phyloP scores from a whole-genome alignment of 1,284 basidiomycete species.

The Kalmanozyma brasiliensis region DNA sequence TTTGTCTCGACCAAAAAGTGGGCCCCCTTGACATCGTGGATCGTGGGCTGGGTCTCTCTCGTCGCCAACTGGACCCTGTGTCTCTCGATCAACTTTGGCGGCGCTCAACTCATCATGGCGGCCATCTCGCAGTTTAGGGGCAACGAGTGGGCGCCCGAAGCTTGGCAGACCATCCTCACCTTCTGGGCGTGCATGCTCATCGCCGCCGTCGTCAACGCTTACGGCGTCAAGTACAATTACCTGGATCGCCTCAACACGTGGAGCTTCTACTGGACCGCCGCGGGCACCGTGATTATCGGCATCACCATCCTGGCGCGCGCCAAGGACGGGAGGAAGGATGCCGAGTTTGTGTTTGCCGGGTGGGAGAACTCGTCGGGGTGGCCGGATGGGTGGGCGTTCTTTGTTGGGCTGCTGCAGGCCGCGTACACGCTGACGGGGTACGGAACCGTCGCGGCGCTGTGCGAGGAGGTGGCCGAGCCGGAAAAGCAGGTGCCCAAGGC shows the following conservation, averaged over 20 bases:
- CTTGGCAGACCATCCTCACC: conserved; percentile 67
- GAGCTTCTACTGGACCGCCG: conserved; percentile 70
- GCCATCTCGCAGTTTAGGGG: conserved; percentile 69
- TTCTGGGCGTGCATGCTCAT: conserved; percentile 70
- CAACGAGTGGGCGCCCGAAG: conserved; percentile 52
- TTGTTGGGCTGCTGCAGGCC: conserved; percentile 69
- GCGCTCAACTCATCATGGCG: conserved; percentile 70
- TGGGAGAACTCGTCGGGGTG: conserved; percentile 68
- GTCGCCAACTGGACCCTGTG: conserved; percentile 70
- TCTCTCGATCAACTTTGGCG: conserved; percentile 71
- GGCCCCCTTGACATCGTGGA: conserved; percentile 69
- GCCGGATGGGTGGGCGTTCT: conserved; percentile 67
- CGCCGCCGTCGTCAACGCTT: conserved; percentile 66
- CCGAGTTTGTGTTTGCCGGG: conserved; percentile 67
- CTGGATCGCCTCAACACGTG: conserved; percentile 66
- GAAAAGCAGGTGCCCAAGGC: conserved; percentile 57
- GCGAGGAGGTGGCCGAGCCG: conserved; percentile 68
- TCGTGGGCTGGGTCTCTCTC: conserved; percentile 71
- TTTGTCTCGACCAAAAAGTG: conserved; percentile 70
- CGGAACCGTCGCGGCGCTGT: conserved; percentile 68
- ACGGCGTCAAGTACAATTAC: conserved; percentile 54
- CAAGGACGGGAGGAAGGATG: conserved; percentile 67
- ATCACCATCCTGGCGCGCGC: conserved; percentile 69
- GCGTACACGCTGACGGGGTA: conserved; percentile 67
- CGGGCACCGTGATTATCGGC: conserved; percentile 70